phyloP scores from a whole-genome alignment of 345 rosid species.

The Eucalyptus curtisii region DNA sequence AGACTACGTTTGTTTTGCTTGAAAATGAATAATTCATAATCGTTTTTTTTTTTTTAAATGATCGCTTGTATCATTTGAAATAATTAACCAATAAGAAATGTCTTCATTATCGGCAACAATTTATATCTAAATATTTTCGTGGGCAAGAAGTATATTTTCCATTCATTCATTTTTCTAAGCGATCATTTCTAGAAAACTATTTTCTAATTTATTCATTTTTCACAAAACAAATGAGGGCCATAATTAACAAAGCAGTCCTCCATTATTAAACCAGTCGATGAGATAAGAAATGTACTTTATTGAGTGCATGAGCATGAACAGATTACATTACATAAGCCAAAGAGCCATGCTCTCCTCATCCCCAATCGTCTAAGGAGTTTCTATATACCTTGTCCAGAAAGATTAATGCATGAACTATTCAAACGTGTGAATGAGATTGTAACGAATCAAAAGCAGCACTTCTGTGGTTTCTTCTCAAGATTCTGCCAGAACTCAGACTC shows the following conservation, averaged over 20 bases:
- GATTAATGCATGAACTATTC: neutral
- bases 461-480: slow-evolving; percentile 4
- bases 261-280: no score
- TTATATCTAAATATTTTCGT: no score
- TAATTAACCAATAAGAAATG: no score
- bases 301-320: neutral
- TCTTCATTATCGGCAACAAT: neutral
- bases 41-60: no score
- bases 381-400: neutral
- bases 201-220: neutral
- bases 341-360: neutral
- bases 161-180: no score
- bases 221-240: fast-evolving
- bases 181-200: neutral
- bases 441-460: neutral
- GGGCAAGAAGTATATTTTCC: no score
- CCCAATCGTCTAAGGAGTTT: neutral
- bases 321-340: neutral
- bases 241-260: neutral
- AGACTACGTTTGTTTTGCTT: fast-evolving
- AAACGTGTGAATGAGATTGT: no score
- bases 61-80: fast-evolving
- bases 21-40: no score
- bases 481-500: slow-evolving; percentile 29
- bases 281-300: neutral